phyloP scores from a whole-genome alignment of 2,329 filamentous ascomycete species.

The Aspergillus sp. region DNA sequence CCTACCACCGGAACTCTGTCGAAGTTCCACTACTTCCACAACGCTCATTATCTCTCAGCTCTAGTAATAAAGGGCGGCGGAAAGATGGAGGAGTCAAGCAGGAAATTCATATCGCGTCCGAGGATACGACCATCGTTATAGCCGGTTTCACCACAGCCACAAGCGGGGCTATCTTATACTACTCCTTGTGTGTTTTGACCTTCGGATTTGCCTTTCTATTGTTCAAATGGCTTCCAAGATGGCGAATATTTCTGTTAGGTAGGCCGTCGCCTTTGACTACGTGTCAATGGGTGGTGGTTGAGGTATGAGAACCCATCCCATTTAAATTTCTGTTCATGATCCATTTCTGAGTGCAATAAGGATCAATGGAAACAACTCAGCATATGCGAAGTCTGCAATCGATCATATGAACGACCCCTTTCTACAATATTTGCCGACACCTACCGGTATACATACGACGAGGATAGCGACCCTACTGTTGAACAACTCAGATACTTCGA shows the following conservation, averaged over 20 bases:
- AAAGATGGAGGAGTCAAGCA: constrained; percentile 70
- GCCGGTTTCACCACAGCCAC: constrained; percentile 83
- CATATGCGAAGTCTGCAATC: constrained; percentile 66
- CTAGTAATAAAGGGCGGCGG: constrained; percentile 62
- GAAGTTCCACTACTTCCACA: constrained; percentile 67
- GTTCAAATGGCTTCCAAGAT: constrained; percentile 85
- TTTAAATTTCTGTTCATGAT: not conserved
- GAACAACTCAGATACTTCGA: constrained; percentile 74
- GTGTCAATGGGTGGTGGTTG: constrained; percentile 89
- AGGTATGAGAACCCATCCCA: constrained; percentile 52
- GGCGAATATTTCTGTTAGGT: constrained; percentile 77
- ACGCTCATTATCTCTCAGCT: constrained; percentile 64
- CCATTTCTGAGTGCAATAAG: constrained; percentile 35
- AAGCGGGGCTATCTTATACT: constrained; percentile 68
- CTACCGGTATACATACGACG: constrained; percentile 61
- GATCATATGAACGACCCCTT: constrained; percentile 61
- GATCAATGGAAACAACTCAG: constrained; percentile 96
- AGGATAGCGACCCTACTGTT: constrained; percentile 74
- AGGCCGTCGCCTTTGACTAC: constrained; percentile 65
- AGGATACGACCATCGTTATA: constrained; percentile 91
- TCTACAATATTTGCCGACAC: constrained; percentile 57
- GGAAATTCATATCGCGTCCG: constrained; percentile 88
- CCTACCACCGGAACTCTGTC: constrained; percentile 45
- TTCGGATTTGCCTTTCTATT: constrained; percentile 79
- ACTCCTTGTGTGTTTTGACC: constrained; percentile 68